Evolutionary conservation across 352 stramenopile genomes (phyloP), one percentile per base, ranked within the genome.

Genomic region (Pythium folliculosum): DNA sequence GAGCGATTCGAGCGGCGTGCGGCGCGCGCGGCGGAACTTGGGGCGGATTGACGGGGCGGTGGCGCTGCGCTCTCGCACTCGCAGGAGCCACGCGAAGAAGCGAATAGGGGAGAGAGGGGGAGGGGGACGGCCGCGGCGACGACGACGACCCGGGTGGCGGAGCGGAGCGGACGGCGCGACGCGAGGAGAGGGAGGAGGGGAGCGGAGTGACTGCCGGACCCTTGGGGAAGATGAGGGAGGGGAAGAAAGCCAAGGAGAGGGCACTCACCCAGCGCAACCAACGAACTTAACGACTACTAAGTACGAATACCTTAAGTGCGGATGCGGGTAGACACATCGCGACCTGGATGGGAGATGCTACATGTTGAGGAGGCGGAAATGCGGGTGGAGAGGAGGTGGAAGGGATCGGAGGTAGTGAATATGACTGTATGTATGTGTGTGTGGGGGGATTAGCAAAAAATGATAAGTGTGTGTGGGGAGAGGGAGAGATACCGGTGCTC

Each of bases 11-110:
- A 55, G 10, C 16, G 59, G 59, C 16, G 13, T 65, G 49, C 59
- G 59, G 49, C 59, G 59, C 25, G 38, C 37, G 35, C 61, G 57
- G 58, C 67, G 57, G 63, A 63, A 45, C 35, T 37, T 55, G 43
- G 40, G 56, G 5, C 13, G 40, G 6, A 8, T 47, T 7, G 12
- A 8, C 5, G 40, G 40, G 4, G 6, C 12, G 35, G 40, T n/a
- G 9, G 40, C 40, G 40, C 40, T 47, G 13, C 40, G 40, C 40
- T 47, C 40, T 47, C 40, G 40, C 40, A 47, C 40, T 47, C 40
- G 40, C 40, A 52, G 45, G 45, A 52, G 45, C 45, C 45, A 47
- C 32, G 35, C 17, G 17, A 45, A 6, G 52, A 59, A 22, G 50
- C 9, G 14, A 47, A 47, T 47, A 47, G 40, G 40, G 40, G 40